These are phyloP conservation scores for Macaranga tanarius DNA, from an alignment of 441 rosid genomes.

Conservation along the genomic window DNA sequence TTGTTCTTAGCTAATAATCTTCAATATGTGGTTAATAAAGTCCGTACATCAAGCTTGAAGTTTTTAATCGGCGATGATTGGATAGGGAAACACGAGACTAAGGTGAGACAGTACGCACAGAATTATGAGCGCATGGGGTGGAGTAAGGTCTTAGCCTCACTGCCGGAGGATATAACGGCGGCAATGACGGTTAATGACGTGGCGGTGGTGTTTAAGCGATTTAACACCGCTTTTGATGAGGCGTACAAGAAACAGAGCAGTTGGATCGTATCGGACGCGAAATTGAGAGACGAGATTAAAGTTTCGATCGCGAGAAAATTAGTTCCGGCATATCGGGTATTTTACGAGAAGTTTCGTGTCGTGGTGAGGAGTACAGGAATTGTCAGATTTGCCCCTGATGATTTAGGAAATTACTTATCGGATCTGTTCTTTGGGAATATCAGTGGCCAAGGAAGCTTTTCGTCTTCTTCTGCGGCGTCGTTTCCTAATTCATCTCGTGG, in stretches of 20 bases:
- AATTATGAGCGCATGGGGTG: slow-evolving; percentile 74
- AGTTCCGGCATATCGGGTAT: slow-evolving; percentile 41
- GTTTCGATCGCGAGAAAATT: slow-evolving; percentile 46
- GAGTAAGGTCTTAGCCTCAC: slow-evolving; percentile 47
- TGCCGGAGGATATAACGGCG: slow-evolving; percentile 39
- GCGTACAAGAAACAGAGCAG: slow-evolving; percentile 49
- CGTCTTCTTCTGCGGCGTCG: slow-evolving; percentile 32
- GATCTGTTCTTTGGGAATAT: slow-evolving; percentile 46
- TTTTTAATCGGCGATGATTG: slow-evolving; percentile 66
- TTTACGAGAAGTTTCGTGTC: slow-evolving; percentile 34
- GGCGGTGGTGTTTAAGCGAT: slow-evolving; percentile 40
- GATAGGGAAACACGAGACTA: slow-evolving; percentile 55
- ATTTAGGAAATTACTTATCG: slow-evolving; percentile 64
- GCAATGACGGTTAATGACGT: slow-evolving; percentile 30
- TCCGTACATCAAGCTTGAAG: slow-evolving; percentile 47
- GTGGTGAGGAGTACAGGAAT: slow-evolving; percentile 10
- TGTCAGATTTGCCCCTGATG: slow-evolving; percentile 64
- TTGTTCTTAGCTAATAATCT: slow-evolving; percentile 80
- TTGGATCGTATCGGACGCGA: slow-evolving; percentile 66
- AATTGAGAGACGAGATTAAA: slow-evolving; percentile 57
- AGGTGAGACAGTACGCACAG: slow-evolving; percentile 55
- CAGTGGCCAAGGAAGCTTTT: slow-evolving; percentile 41
- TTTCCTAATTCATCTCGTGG: slow-evolving; percentile 8
- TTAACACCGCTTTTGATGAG: slow-evolving; percentile 59
- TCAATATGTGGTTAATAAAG: slow-evolving; percentile 63